phyloP scores from a whole-genome alignment of 345 rosid species.

The Euclidium syriacum region DNA sequence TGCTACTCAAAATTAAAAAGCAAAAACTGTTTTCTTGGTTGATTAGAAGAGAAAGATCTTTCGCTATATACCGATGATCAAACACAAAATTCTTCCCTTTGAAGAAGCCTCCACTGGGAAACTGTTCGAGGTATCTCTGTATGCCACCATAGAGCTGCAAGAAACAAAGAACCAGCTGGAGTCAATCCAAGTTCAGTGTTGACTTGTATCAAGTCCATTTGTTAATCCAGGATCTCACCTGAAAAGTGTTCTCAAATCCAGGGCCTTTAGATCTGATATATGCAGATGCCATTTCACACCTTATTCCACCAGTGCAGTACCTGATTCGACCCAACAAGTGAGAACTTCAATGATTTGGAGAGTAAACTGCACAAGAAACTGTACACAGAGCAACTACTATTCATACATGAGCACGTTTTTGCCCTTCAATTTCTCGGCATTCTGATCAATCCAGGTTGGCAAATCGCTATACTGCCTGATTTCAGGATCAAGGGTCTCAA shows the following conservation, averaged over 20 bases:
- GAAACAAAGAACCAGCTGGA: constrained; percentile 1
- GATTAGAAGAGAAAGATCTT: background rate
- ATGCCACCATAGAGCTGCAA: constrained; percentile 93
- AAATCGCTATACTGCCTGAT: constrained; percentile 95
- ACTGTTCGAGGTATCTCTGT: constrained; percentile 88
- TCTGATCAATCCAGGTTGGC: constrained; percentile 77
- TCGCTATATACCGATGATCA: constrained; percentile 73
- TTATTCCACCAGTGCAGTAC: constrained; percentile 98
- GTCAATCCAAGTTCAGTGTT: background rate
- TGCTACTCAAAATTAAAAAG: background rate
- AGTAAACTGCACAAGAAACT: background rate
- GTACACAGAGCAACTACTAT: constrained; percentile 1
- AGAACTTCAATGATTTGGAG: background rate
- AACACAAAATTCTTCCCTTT: constrained; percentile 96
- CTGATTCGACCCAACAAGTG: constrained; percentile 33
- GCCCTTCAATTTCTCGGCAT: constrained; percentile 60
- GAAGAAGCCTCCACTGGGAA: constrained; percentile 84
- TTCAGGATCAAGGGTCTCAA: constrained; percentile 76
- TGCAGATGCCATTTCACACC: constrained; percentile 99
- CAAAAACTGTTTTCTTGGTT: background rate
- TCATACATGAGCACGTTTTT: constrained; percentile 76
- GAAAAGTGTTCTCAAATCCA: constrained; percentile 83
- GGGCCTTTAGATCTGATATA: constrained; percentile 82
- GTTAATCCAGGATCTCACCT: constrained; percentile 43
- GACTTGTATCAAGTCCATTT: constrained; percentile 6